Conservation (phyloP, 2,329 filamentous ascomycete species). For the Monosporascus sp. region DNA sequence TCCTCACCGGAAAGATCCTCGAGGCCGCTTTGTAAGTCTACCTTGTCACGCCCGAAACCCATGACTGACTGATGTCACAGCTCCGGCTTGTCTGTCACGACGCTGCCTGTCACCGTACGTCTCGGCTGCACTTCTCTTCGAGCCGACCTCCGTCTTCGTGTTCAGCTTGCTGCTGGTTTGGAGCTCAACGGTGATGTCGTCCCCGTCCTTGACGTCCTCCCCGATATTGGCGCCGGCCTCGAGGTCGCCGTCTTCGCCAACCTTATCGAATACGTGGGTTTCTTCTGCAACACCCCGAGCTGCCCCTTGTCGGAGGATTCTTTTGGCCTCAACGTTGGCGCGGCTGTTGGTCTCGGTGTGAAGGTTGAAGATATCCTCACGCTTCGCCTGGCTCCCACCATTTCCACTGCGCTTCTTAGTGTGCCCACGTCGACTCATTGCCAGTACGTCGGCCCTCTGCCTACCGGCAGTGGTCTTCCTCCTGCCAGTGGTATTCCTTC, state of each 20-base stretch:
- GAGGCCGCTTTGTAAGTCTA: slow-evolving; percentile 46
- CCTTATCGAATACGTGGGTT: slow-evolving; percentile 47
- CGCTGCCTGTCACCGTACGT: slow-evolving; percentile 40
- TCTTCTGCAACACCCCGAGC: slow-evolving; percentile 29
- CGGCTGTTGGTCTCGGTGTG: slow-evolving; percentile 29
- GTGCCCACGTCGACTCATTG: slow-evolving; percentile 33
- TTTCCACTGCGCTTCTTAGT: slow-evolving; percentile 34
- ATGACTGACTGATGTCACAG: too few relatives aligned
- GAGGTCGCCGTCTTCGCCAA: slow-evolving; percentile 44
- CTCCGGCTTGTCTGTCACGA: slow-evolving; percentile 42
- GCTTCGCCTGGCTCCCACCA: slow-evolving; percentile 33
- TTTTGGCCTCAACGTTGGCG: slow-evolving; percentile 35
- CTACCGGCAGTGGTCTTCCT: slow-evolving; percentile 1
- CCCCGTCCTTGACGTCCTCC: slow-evolving; percentile 19
- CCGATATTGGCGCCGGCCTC: slow-evolving; percentile 34
- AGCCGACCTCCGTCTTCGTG: slow-evolving; percentile 45
- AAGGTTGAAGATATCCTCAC: slow-evolving; percentile 30
- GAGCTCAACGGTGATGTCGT: slow-evolving; percentile 25
- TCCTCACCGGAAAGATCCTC: slow-evolving; percentile 39
- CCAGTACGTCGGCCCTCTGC: slow-evolving; percentile 12
- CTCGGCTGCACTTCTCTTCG: slow-evolving; percentile 40
- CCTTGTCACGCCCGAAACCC: slow-evolving; percentile 30
- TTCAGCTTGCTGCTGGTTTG: slow-evolving; percentile 37
- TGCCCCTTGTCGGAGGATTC: slow-evolving; percentile 34
- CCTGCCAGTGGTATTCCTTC: slow-evolving; percentile 1